Base-by-base conservation (phyloP, 2,329 filamentous ascomycete species). In the Paraphoma chrysanthemicola region DNA sequence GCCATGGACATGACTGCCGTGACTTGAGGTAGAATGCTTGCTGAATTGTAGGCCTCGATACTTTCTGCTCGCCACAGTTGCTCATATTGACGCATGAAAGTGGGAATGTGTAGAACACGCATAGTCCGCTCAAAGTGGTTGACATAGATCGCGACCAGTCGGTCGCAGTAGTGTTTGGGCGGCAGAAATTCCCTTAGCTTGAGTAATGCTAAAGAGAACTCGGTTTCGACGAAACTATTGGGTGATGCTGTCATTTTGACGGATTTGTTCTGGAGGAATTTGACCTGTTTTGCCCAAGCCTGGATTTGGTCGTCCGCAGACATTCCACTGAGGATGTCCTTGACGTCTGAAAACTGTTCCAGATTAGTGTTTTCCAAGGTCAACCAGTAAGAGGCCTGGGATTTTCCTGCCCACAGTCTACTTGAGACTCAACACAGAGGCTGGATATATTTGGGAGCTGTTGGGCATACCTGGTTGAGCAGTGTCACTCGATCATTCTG, bases 111-210 rank as follows among this genome's bases (percentile, higher is more conserved):
- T 2, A 71, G 43, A 16, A 72, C 58, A 9, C 69, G 53, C 39
- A 66, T 60, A 10, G 64, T 64, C n/a, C 66, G 62, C 46, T 72
- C 69, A 44, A 69, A 71, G 29, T 62, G 54, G 7, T 53, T 47
- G 42, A 54, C 64, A 48, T 70, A 69, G 12, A 57, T 60, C 1
- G 52, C 23, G 4, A 70, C 48, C 17, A 71, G 60, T 36, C 59
- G 54, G 29, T 71, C 69, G 12, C 67, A 69, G 23, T 62, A 66
- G 1, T 56, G 11, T 29, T 63, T 68, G 17, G 65, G 54, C 6
- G 67, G 67, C 9, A 69, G 52, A 18, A 56, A 57, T 6, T 64
- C 62, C 43, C 60, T 57, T 14, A 69, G 49, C 28, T 67, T 67
- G 16, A 64, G 54, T 6, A 66, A 56, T 9, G 64, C 44, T 28